phyloP scores from a whole-genome alignment of 371 early-diverging fungal genomes.

The Capillidium rhysosporum region DNA sequence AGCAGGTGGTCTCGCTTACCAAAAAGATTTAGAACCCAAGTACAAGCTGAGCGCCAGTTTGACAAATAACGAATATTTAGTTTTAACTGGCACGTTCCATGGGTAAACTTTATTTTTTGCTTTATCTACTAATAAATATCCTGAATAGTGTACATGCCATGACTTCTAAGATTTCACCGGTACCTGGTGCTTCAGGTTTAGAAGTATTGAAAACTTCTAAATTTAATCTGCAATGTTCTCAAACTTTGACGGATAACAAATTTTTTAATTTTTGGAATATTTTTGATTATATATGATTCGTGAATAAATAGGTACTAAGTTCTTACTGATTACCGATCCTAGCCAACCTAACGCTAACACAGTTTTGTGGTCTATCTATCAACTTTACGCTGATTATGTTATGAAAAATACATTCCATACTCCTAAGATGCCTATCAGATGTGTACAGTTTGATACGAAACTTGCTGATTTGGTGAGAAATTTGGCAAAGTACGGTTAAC shows the following conservation, averaged over 20 bases:
- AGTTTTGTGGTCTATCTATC: conserved; percentile 58
- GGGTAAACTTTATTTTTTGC: conserved; percentile 27
- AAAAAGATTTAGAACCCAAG: conserved; percentile 68
- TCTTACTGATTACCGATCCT: conserved; percentile 70
- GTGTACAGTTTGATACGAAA: conserved; percentile 70
- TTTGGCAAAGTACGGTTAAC: no score
- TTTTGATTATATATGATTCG: not conserved
- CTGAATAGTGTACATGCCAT: conserved; percentile 79
- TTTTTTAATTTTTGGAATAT: not conserved
- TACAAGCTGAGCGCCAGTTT: conserved; percentile 65
- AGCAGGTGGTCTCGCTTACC: conserved; percentile 88
- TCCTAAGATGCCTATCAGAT: conserved; percentile 97
- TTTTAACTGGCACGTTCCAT: conserved; percentile 92
- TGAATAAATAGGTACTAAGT: conserved; percentile 61
- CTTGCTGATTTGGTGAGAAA: not conserved
- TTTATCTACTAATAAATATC: not conserved
- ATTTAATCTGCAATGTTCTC: conserved; percentile 79
- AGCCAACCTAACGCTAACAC: conserved; percentile 46
- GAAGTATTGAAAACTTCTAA: conserved; percentile 79
- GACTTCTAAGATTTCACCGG: conserved; percentile 78
- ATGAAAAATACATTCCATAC: conserved; percentile 98
- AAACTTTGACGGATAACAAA: conserved; percentile 69
- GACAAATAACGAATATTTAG: conserved; percentile 84
- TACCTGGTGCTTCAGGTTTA: conserved; percentile 55
- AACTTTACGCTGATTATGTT: conserved; percentile 85